A percentile compares a stretch with the other conserved stretches of the same genome.
These are phyloP conservation scores for Neurospora hispaniola DNA, from an alignment of 495 filamentous ascomycete genomes.

Conservation along the genomic window DNA sequence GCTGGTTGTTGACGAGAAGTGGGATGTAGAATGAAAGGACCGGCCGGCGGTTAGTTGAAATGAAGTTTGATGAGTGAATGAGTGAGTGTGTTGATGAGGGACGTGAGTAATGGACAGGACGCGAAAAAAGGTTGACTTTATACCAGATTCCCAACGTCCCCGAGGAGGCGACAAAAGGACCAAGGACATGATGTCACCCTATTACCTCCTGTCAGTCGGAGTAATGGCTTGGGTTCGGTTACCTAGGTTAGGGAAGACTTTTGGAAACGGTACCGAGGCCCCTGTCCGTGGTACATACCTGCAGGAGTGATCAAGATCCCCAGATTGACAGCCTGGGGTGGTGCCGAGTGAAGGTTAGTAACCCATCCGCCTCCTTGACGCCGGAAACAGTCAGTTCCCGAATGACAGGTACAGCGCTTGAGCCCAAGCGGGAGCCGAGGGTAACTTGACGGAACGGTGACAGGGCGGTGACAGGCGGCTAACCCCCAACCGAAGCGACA, in stretches of 20 bases:
- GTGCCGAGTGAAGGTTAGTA: too few relatives aligned
- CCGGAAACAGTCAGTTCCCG: neutral
- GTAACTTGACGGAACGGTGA: neutral
- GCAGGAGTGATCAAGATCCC: neutral
- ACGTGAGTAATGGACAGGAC: neutral
- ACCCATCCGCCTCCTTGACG: too few relatives aligned
- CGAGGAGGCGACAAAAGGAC: neutral
- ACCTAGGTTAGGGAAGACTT: neutral
- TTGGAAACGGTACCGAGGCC: neutral
- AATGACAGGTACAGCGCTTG: neutral
- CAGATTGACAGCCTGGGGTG: neutral
- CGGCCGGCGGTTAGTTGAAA: constrained; percentile 1
- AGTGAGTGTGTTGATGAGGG: neutral
- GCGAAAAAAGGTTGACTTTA: neutral
- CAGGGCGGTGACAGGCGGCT: neutral
- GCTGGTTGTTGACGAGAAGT: neutral
- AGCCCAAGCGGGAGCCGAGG: neutral
- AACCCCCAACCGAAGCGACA: neutral
- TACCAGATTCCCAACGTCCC: neutral
- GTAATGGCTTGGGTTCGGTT: neutral
- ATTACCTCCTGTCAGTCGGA: neutral
- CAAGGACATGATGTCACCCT: neutral
- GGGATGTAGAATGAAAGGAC: neutral
- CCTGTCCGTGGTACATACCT: neutral
- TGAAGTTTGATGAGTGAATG: neutral